phyloP scores from a whole-genome alignment of 768 basidiomycete genomes.

The Dioszegia aurantiaca region DNA sequence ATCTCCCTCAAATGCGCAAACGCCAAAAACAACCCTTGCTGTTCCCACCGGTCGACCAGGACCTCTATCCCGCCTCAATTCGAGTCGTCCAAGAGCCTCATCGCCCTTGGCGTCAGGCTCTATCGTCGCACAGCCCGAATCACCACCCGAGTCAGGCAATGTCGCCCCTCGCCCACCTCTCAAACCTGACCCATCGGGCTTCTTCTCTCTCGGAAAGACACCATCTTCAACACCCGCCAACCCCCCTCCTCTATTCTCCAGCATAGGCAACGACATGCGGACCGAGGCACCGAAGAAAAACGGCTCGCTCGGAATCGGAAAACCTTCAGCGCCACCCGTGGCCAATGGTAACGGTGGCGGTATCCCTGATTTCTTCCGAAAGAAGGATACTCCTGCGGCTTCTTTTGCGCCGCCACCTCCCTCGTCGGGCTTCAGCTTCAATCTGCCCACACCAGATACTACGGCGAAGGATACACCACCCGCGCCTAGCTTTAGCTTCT shows the following conservation, averaged over 20 bases:
- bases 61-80: conserved; percentile 28
- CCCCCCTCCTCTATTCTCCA: conserved; percentile 14
- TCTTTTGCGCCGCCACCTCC: conserved; percentile 15
- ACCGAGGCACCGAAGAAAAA: conserved; percentile 19
- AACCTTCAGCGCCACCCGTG: conserved; percentile 17
- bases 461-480: background rate
- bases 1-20: background rate
- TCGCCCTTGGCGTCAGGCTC: conserved; percentile 44
- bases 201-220: conserved; percentile 16
- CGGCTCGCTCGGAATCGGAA: conserved; percentile 22
- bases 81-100: conserved; percentile 38
- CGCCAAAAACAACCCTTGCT: conserved; percentile 3
- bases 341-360: background rate
- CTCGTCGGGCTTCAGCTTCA: conserved; percentile 18
- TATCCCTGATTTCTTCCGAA: conserved; percentile 29
- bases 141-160: conserved; percentile 22
- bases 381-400: conserved; percentile 11
- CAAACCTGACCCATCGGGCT: conserved; percentile 14
- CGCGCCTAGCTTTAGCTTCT: conserved; percentile 7
- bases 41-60: conserved; percentile 19
- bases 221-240: conserved; percentile 12
- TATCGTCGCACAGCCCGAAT: conserved; percentile 39
- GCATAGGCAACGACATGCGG: conserved; percentile 3
- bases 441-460: background rate
- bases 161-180: conserved; percentile 7